phyloP scores from a whole-genome alignment of 305 asterid species.

The Coffea humblotiana region DNA sequence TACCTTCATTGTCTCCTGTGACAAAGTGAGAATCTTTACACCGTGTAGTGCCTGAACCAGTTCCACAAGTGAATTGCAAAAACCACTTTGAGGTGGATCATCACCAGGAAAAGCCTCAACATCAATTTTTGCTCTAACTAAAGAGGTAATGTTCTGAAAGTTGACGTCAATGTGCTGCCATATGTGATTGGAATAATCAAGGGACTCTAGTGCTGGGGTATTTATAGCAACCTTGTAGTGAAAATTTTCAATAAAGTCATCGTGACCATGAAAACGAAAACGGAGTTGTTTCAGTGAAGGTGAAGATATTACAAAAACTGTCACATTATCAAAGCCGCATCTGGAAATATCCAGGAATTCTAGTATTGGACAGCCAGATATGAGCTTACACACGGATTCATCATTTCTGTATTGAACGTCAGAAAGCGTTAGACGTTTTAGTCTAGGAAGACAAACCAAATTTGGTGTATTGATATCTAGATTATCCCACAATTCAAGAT shows the following conservation, averaged over 20 bases:
- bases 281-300: neutral
- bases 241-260: too few relatives aligned
- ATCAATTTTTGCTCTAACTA: neutral
- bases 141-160: neutral
- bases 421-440: neutral
- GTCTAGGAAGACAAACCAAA: neutral
- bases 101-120: too few relatives aligned
- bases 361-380: neutral
- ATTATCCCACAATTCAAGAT: neutral
- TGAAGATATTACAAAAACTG: neutral
- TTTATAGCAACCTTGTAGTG: too few relatives aligned
- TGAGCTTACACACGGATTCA: neutral
- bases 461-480: neutral
- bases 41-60: neutral
- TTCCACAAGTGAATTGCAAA: neutral
- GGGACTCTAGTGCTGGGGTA: too few relatives aligned
- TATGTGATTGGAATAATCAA: too few relatives aligned
- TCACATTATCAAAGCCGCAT: too few relatives aligned
- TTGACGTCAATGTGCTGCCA: too few relatives aligned
- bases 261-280: neutral
- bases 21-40: neutral
- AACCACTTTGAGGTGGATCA: neutral
- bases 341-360: too few relatives aligned
- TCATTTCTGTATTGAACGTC: neutral
- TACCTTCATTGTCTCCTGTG: too few relatives aligned